Percentiles rank a stretch among this genome's conserved stretches.
Evolutionary conservation across 495 filamentous ascomycete genomes (phyloP).

Genomic region (Trichocladium antarcticum): DNA sequence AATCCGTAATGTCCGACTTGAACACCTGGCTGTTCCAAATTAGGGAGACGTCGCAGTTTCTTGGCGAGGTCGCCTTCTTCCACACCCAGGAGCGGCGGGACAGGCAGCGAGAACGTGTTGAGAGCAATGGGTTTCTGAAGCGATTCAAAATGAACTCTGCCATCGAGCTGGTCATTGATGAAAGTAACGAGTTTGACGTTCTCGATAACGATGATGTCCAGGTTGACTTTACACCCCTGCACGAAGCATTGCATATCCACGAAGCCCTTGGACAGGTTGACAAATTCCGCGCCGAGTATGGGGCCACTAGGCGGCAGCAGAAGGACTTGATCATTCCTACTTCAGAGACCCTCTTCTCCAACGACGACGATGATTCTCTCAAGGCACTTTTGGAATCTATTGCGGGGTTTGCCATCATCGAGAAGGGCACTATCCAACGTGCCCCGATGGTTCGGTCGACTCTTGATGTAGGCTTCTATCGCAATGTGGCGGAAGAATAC

Average conservation of each 20-base stretch:
- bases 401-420: conserved; percentile 92
- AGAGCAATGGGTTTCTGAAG: conserved; percentile 56
- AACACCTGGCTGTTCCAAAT: conserved; percentile 98
- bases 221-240: conserved; percentile 88
- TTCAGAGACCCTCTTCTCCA: conserved; percentile 61
- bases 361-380: conserved; percentile 55
- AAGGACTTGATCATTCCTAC: conserved; percentile 78
- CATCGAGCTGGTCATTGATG: conserved; percentile 89
- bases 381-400: conserved; percentile 85
- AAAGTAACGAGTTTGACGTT: conserved; percentile 88
- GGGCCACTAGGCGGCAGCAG: conserved; percentile 74
- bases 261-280: conserved; percentile 88
- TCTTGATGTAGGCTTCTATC: conserved; percentile 54
- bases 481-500: background rate
- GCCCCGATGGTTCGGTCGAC: conserved; percentile 69
- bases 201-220: conserved; percentile 87
- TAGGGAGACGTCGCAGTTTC: conserved; percentile 84
- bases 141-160: conserved; percentile 91
- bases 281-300: conserved; percentile 82
- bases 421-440: conserved; percentile 83
- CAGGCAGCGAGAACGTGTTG: conserved; percentile 68
- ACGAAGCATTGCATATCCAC: conserved; percentile 94
- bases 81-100: conserved; percentile 80
- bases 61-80: conserved; percentile 95
- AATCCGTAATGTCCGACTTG: conserved; percentile 92